Evolutionary conservation across 2,329 filamentous ascomycete species (phyloP).

Genomic region (Teratosphaeria gauchensis): DNA sequence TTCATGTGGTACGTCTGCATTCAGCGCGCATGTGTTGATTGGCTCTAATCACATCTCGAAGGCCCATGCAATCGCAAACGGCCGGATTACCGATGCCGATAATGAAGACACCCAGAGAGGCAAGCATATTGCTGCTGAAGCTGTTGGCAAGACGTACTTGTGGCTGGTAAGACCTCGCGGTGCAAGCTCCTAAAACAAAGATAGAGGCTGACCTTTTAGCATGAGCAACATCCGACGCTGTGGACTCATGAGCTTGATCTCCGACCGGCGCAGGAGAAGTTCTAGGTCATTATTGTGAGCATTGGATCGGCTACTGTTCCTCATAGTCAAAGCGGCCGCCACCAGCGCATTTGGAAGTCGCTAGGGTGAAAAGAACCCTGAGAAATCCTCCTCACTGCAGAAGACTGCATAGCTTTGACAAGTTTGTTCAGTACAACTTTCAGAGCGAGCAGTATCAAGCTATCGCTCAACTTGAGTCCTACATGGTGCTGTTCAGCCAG

Average conservation of each 20-base stretch:
- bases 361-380: too few species aligned
- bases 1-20: slow-evolving; percentile 40
- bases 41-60: background rate
- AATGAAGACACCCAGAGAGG: slow-evolving; percentile 39
- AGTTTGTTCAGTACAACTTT: too few species aligned
- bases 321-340: too few species aligned
- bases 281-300: slow-evolving; percentile 18
- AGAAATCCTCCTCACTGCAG: too few species aligned
- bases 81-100: slow-evolving; percentile 43
- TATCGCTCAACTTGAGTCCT: too few species aligned
- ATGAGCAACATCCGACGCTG: slow-evolving; percentile 39
- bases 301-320: too few species aligned
- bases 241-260: slow-evolving; percentile 47
- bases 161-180: slow-evolving; percentile 28
- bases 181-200: background rate
- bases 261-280: slow-evolving; percentile 41
- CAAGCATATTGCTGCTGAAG: slow-evolving; percentile 49
- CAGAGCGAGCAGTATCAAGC: too few species aligned
- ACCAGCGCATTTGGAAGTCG: too few species aligned
- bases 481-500: too few species aligned
- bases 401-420: too few species aligned
- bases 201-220: background rate
- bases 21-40: background rate
- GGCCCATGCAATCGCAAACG: slow-evolving; percentile 47
- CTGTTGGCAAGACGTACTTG: slow-evolving; percentile 48